Evolutionary conservation across 805 yeast species (phyloP), one percentile per base, ranked within the genome.

Genomic region (Spencermartinsiella europaea): DNA sequence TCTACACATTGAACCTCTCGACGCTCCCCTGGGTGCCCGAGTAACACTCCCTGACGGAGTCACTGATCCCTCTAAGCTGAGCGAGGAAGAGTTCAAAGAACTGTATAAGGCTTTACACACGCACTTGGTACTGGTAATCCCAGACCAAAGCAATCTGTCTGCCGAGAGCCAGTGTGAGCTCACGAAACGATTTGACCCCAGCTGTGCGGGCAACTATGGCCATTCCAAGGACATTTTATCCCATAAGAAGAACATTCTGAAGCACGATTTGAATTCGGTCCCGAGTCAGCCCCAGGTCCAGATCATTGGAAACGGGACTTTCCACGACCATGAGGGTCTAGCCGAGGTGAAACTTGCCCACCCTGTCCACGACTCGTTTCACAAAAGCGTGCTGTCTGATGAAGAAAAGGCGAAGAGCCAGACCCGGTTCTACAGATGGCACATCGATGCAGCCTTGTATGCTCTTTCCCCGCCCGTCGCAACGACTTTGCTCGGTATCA

Each of bases 371-470:
- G 77, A 79, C 55, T 74, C 82, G 1, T 88, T 88, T 76, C 96
- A 88, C 68, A 81, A 81, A 55, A 67, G 73, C 12, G 73, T 80
- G 1, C 72, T 88, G 51, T 70, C 81, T 15, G 74, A 76, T n/a
- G 81, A 80, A 38, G 79, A 87, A 54, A 76, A 83, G 52, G 69
- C 71, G 5, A 60, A 76, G 20, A 77, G 81, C 43, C 76, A 77
- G 64, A 88, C 96, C 2, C 75, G 95, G 57, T 88, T 81, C 64
- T 88, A 87, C 75, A 77, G 96, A 68, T 88, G 96, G 96, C 96
- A 88, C 67, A 86, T 88, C 54, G 96, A 88, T 66, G 82, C 93
- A 33, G 96, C 96, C 3, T 73, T 88, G 35, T 88, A 88, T 59
- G 95, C 79, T 33, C 74, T 87, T 56, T 79, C 90, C 14, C 95